phyloP scores from a whole-genome alignment of 768 basidiomycete species.

The Paxillus ammoniavirescens region DNA sequence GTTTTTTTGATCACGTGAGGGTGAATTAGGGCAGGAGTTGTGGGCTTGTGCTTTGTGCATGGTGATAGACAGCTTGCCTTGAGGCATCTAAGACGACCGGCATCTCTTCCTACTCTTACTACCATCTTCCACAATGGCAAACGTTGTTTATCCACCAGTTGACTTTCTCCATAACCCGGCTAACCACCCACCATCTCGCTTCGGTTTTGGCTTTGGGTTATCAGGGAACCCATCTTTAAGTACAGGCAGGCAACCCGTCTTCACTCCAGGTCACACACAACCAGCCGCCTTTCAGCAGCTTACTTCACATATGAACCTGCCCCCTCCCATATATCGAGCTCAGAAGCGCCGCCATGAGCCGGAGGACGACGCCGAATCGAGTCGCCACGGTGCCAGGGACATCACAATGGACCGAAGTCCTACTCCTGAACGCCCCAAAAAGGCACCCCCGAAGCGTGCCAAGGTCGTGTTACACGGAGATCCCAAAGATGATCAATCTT shows the following conservation, averaged over 20 bases:
- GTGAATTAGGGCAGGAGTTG: slow-evolving; percentile 34
- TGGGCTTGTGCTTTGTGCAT: not conserved
- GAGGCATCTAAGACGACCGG: slow-evolving; percentile 4
- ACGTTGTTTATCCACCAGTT: slow-evolving; percentile 65
- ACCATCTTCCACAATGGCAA: slow-evolving; percentile 55
- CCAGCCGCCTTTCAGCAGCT: slow-evolving; percentile 55
- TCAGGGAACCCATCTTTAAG: slow-evolving; percentile 41
- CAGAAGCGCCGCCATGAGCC: slow-evolving; percentile 67
- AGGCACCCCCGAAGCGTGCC: slow-evolving; percentile 66
- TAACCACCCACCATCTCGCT: slow-evolving; percentile 58
- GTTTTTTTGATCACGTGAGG: slow-evolving; percentile 33
- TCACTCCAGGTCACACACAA: slow-evolving; percentile 38
- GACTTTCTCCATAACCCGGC: slow-evolving; percentile 61
- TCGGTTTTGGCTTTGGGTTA: slow-evolving; percentile 75
- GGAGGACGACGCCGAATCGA: slow-evolving; percentile 61
- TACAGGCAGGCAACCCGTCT: slow-evolving; percentile 46
- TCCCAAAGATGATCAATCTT: slow-evolving; percentile 39
- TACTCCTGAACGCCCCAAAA: slow-evolving; percentile 76
- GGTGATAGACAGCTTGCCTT: slow-evolving; percentile 1
- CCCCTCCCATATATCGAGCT: slow-evolving; percentile 37
- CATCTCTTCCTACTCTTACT: slow-evolving; percentile 15
- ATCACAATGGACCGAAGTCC: slow-evolving; percentile 84
- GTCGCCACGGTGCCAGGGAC: slow-evolving; percentile 41
- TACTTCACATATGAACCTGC: slow-evolving; percentile 48
- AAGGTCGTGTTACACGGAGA: slow-evolving; percentile 25